Percentiles rank a stretch among this genome's conserved stretches.
Evolutionary conservation across 352 stramenopile genomes (phyloP).

Genomic region (Chrysophaeum taylorii): DNA sequence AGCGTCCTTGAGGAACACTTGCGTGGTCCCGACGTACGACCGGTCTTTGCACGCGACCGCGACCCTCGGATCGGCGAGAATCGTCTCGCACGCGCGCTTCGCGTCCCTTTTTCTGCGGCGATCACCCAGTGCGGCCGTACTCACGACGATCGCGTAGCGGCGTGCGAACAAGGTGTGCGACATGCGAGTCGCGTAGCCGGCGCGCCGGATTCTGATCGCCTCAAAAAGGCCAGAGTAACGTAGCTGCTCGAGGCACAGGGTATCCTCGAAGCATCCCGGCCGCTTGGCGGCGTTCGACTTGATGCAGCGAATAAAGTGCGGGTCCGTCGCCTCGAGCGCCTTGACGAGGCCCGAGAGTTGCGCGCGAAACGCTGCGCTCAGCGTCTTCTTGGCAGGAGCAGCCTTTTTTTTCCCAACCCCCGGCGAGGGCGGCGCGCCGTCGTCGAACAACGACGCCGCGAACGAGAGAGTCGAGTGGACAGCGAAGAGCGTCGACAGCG

Average conservation of each 20-base stretch:
- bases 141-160: not conserved
- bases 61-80: not conserved
- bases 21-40: not conserved
- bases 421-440: not conserved
- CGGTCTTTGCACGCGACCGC: not conserved
- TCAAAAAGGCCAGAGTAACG: slow-evolving; percentile 74
- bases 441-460: not conserved
- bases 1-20: not conserved
- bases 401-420: not conserved
- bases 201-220: slow-evolving; percentile 72
- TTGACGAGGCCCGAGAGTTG: slow-evolving; percentile 79
- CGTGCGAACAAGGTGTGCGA: slow-evolving; percentile 50
- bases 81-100: not conserved
- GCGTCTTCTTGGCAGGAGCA: slow-evolving; percentile 43
- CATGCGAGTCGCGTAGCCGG: slow-evolving; percentile 75
- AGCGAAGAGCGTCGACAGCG: not conserved
- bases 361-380: slow-evolving; percentile 71
- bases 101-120: not conserved
- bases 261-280: slow-evolving; percentile 18
- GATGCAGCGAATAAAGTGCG: slow-evolving; percentile 90
- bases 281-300: slow-evolving; percentile 64
- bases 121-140: not conserved
- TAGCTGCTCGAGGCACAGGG: slow-evolving; percentile 25
- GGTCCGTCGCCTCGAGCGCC: slow-evolving; percentile 75
- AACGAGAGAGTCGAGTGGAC: not conserved